Conservation (phyloP, 2,329 filamentous ascomycete genomes). For the Pseudogymnoascus sp. region DNA sequence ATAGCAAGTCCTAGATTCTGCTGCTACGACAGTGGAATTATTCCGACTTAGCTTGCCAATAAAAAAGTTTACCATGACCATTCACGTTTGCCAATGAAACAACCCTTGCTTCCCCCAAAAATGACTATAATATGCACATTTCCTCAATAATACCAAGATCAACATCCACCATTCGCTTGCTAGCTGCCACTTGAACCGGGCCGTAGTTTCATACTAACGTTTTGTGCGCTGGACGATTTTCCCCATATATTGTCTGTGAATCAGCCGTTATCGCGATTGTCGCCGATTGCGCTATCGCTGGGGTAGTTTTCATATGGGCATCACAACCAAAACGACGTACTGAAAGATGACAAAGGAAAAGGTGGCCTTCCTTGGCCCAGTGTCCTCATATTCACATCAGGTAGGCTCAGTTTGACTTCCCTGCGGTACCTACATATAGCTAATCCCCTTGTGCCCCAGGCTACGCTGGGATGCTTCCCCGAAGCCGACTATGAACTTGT, state of each 20-base stretch:
- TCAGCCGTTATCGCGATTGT: slow-evolving; percentile 4
- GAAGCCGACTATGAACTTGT: slow-evolving; percentile 29
- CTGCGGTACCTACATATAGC: slow-evolving; percentile 23
- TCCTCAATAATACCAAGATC: neutral
- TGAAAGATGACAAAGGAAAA: slow-evolving; percentile 12
- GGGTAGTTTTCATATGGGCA: slow-evolving; percentile 8
- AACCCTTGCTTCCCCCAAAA: neutral
- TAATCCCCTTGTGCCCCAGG: slow-evolving; percentile 34
- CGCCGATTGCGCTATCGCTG: slow-evolving; percentile 4
- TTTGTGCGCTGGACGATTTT: neutral
- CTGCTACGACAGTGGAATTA: neutral
- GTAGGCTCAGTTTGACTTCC: slow-evolving; percentile 31
- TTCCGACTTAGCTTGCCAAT: slow-evolving; percentile 4
- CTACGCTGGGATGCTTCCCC: slow-evolving; percentile 45
- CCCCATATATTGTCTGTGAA: neutral
- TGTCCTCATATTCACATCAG: slow-evolving; percentile 63
- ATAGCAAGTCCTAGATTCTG: neutral
- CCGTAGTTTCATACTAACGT: neutral
- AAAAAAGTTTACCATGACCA: slow-evolving; percentile 3
- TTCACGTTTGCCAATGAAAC: neutral
- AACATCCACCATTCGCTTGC: neutral
- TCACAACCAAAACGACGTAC: slow-evolving; percentile 1
- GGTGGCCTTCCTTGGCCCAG: slow-evolving; percentile 54
- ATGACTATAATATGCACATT: neutral
- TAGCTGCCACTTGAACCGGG: neutral